Conservation (phyloP, 345 rosid genomes). For the Lepidium africanum region DNA sequence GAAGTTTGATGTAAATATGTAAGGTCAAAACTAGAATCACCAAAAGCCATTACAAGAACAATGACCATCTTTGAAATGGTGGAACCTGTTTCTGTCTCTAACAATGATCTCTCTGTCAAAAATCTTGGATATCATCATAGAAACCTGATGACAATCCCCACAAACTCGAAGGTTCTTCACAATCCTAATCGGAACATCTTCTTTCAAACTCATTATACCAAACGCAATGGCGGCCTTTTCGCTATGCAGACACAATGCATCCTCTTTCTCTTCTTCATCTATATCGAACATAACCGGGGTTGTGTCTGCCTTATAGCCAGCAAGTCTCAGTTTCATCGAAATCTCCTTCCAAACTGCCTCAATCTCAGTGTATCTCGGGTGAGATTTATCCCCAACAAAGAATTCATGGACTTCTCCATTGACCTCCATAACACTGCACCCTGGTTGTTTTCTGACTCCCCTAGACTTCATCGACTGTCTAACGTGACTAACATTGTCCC, state of each 20-base stretch:
- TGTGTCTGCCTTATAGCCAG: constrained; percentile 51
- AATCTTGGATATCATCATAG: constrained; percentile 46
- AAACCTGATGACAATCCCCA: constrained; percentile 59
- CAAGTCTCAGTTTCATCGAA: constrained; percentile 43
- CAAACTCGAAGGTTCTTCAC: constrained; percentile 84
- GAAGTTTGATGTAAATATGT: too few species aligned
- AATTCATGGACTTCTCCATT: constrained; percentile 57
- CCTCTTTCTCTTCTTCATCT: constrained; percentile 74
- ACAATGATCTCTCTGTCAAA: constrained; percentile 54
- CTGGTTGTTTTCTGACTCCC: constrained; percentile 51
- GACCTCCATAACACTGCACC: constrained; percentile 53
- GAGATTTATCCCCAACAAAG: constrained; percentile 49
- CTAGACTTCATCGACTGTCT: constrained; percentile 46
- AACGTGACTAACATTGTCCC: constrained; percentile 41
- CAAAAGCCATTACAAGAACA: constrained; percentile 64
- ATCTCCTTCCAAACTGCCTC: constrained; percentile 38
- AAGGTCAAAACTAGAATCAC: constrained; percentile 24
- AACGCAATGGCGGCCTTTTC: constrained; percentile 68
- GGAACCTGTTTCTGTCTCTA: constrained; percentile 51
- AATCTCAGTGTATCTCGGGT: constrained; percentile 42
- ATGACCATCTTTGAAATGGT: constrained; percentile 42
- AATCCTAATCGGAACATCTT: constrained; percentile 45
- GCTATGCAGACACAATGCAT: constrained; percentile 53
- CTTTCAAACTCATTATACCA: constrained; percentile 51
- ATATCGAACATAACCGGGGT: constrained; percentile 61